Evolutionary conservation across 306 rosid genomes (phyloP).

Genomic region (Castanea crenata): DNA sequence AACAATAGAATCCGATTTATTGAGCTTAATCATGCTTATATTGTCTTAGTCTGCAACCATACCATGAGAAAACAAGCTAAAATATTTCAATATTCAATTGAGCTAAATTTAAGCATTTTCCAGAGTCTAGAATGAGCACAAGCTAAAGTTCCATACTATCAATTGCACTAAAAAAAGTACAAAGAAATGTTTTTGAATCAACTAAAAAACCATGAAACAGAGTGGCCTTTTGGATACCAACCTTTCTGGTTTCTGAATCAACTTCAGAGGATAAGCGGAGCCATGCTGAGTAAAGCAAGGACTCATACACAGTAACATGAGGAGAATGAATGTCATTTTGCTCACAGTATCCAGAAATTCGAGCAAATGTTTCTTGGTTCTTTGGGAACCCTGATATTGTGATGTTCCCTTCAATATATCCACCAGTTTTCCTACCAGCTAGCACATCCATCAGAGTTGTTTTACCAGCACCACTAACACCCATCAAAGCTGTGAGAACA

Average conservation of each 20-base stretch:
- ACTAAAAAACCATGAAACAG: not conserved
- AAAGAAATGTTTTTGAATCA: not conserved
- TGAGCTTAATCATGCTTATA: not conserved
- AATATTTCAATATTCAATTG: not conserved
- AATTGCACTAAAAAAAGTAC: not conserved
- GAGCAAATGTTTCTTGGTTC: constrained; percentile 87
- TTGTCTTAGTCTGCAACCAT: not conserved
- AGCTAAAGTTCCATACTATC: not conserved
- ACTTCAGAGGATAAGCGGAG: constrained; percentile 43
- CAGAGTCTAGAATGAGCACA: not conserved
- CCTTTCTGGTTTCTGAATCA: constrained; percentile 37
- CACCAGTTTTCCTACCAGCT: constrained; percentile 89
- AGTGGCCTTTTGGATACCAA: not conserved
- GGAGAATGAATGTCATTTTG: constrained; percentile 81
- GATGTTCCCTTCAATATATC: constrained; percentile 71
- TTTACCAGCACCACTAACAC: constrained; percentile 96
- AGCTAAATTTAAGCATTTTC: not conserved
- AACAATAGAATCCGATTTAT: no score
- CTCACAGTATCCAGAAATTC: constrained; percentile 92
- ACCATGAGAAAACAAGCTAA: not conserved
- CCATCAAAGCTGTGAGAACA: constrained; percentile 92
- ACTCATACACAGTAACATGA: constrained; percentile 52
- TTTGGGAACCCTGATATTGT: constrained; percentile 78
- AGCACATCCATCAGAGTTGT: constrained; percentile 94
- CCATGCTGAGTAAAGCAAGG: constrained; percentile 56